Percentiles rank a stretch among this genome's conserved stretches.
Evolutionary conservation across 1,284 basidiomycete species (phyloP).

Genomic region (Phlebopus sp.): DNA sequence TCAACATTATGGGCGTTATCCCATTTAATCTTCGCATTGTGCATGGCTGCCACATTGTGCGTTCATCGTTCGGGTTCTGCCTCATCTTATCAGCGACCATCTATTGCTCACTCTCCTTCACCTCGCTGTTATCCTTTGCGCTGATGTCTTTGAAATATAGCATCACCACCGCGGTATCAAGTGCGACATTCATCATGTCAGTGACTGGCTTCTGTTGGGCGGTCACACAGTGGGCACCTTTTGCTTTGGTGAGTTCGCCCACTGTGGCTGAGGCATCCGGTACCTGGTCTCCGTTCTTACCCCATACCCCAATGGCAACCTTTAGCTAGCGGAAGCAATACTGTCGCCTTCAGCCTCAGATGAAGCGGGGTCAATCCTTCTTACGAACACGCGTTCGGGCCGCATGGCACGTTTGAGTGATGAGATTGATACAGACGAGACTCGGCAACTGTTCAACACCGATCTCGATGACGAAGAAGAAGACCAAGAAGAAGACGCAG

Average conservation of each 20-base stretch:
- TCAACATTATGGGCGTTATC: slow-evolving; percentile 75
- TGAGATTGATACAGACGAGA: slow-evolving; percentile 28
- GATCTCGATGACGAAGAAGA: slow-evolving; percentile 18
- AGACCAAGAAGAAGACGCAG: no score
- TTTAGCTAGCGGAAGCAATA: slow-evolving; percentile 70
- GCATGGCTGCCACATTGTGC: slow-evolving; percentile 76
- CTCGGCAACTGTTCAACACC: slow-evolving; percentile 16
- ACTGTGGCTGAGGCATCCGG: not conserved
- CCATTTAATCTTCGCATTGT: slow-evolving; percentile 63
- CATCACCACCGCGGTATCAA: slow-evolving; percentile 58
- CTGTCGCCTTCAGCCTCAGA: slow-evolving; percentile 48
- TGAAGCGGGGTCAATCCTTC: slow-evolving; percentile 42
- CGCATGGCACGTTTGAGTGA: slow-evolving; percentile 14
- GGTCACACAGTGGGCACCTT: slow-evolving; percentile 78
- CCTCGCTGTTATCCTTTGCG: slow-evolving; percentile 11
- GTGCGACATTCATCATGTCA: slow-evolving; percentile 65
- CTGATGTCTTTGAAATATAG: slow-evolving; percentile 36
- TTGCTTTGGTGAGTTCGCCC: slow-evolving; percentile 56
- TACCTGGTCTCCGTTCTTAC: slow-evolving; percentile 16
- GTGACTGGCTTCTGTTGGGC: slow-evolving; percentile 77
- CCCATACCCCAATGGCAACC: slow-evolving; percentile 24
- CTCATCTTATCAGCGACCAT: slow-evolving; percentile 13
- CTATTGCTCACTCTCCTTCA: not conserved
- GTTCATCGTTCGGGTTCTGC: slow-evolving; percentile 29
- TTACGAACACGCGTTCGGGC: slow-evolving; percentile 41